A percentile compares a stretch with the other conserved stretches of the same genome.
Evolutionary conservation across 805 yeast genomes (phyloP).

Genomic region (Yamadazyma olivae): DNA sequence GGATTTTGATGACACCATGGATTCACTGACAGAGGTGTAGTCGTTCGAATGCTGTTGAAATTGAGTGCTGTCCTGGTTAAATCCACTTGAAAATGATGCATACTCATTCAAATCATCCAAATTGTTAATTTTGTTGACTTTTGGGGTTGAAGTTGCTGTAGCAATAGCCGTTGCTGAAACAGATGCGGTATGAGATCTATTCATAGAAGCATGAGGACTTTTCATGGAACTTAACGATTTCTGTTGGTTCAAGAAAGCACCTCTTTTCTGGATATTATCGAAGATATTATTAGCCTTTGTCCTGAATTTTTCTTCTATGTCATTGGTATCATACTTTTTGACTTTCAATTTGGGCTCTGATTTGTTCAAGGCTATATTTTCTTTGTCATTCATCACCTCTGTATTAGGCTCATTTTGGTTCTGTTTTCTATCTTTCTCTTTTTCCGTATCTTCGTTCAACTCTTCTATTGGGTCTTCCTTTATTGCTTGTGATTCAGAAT

Average conservation of each 20-base stretch:
- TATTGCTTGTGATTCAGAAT: not conserved
- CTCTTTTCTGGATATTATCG: conserved; percentile 35
- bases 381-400: not conserved
- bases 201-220: not conserved
- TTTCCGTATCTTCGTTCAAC: not conserved
- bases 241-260: conserved; percentile 16
- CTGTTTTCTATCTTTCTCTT: not conserved
- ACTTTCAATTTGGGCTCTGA: conserved; percentile 22
- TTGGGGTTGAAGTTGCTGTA: conserved; percentile 42
- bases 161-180: conserved; percentile 7
- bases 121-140: conserved; percentile 18
- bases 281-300: conserved; percentile 38
- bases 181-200: not conserved
- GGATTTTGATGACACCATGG: not conserved
- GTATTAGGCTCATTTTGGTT: not conserved
- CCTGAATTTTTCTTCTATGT: conserved; percentile 33
- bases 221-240: not conserved
- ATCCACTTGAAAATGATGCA: conserved; percentile 32
- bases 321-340: conserved; percentile 28
- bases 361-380: conserved; percentile 1
- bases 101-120: conserved; percentile 16
- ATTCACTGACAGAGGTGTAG: conserved; percentile 12
- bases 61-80: conserved; percentile 19
- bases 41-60: conserved; percentile 7
- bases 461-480: not conserved